Evolutionary conservation across 1,284 basidiomycete genomes (phyloP), one percentile per base, ranked within the genome.

Genomic region (Sanghuangporus baumii): DNA sequence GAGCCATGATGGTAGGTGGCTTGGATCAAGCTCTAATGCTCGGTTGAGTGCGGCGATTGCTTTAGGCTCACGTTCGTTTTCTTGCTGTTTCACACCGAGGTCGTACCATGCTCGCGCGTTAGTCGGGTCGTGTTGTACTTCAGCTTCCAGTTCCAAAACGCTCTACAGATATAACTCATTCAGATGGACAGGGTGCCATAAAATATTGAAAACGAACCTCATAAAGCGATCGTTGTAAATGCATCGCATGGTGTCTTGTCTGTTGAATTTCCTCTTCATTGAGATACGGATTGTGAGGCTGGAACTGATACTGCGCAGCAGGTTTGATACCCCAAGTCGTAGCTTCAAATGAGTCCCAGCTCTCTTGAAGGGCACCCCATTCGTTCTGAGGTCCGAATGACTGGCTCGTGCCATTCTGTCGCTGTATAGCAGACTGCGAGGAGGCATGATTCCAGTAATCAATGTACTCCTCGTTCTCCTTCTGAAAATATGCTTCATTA

Each of bases 41-140:
- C 88, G 88, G 47, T 84, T 81, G 26, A 99, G 81, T 0, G 96
- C 97, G 55, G 88, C 82, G 57, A 99, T 86, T 5, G 96, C 97
- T 69, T 94, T 89, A 23, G 85, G 82, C 75, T 99, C 96, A 23
- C 96, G 87, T 74, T 99, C 96, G 73, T 97, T 98, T 75, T 98
- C 96, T 75, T 99, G 96, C 73, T 99, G 97, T 76, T 94, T 96
- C 54, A 99, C 88, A 31, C 97, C 96, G 52, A 99, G 87, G 64
- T 91, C 85, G 71, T 86, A 95, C 96, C 96, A 99, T 6, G 89
- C 89, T 41, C 76, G 70, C 0, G 91, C 87, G 66, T 91, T 84
- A 0, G 74, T 78, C 43, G 90, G 87, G 68, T 95, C 83, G 48
- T 81, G 81, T 71, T 97, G 93, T 8, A 97, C 94, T 7, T 83